Percentiles rank a stretch among this genome's conserved stretches.
Conservation (phyloP, 208 protist genomes). For the Trypanosoma congolense region DNA sequence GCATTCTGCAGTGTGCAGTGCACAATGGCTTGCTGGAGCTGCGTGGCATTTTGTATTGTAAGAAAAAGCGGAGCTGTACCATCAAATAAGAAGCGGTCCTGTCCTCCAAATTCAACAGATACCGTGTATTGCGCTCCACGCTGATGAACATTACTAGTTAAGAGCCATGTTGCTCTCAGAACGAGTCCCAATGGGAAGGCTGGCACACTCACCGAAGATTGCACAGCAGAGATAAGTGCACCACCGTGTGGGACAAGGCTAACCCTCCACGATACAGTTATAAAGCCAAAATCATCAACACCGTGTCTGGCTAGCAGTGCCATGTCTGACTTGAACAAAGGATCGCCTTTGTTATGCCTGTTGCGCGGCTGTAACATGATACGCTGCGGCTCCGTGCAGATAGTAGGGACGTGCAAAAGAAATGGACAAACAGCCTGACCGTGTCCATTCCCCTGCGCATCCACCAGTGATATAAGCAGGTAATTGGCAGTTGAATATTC, state of each 20-base stretch:
- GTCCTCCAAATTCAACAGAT: constrained; percentile 70
- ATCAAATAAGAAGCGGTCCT: constrained; percentile 41
- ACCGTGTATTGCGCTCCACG: constrained; percentile 52
- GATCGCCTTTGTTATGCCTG: constrained; percentile 45
- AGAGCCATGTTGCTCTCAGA: constrained; percentile 66
- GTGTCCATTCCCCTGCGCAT: constrained; percentile 28
- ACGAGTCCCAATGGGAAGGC: constrained; percentile 66
- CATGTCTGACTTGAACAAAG: constrained; percentile 54
- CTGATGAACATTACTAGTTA: constrained; percentile 33
- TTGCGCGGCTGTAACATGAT: constrained; percentile 80
- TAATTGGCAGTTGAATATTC: constrained; percentile 31
- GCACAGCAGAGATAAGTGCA: constrained; percentile 29
- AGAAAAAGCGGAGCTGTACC: constrained; percentile 44
- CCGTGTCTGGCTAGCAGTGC: constrained; percentile 34
- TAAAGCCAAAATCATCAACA: constrained; percentile 81
- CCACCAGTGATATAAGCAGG: constrained; percentile 53
- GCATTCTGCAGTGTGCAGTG: constrained; percentile 73
- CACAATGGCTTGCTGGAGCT: constrained; percentile 33
- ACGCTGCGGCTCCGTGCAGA: constrained; percentile 34
- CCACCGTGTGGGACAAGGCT: constrained; percentile 62
- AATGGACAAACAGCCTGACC: constrained; percentile 77
- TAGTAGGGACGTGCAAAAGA: constrained; percentile 53
- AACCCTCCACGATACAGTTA: constrained; percentile 69
- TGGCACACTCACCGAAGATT: constrained; percentile 6
- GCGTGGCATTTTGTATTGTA: constrained; percentile 35